Evolutionary conservation across 257 asterid genomes (phyloP).

Genomic region (Jaltomata sinuosa): DNA sequence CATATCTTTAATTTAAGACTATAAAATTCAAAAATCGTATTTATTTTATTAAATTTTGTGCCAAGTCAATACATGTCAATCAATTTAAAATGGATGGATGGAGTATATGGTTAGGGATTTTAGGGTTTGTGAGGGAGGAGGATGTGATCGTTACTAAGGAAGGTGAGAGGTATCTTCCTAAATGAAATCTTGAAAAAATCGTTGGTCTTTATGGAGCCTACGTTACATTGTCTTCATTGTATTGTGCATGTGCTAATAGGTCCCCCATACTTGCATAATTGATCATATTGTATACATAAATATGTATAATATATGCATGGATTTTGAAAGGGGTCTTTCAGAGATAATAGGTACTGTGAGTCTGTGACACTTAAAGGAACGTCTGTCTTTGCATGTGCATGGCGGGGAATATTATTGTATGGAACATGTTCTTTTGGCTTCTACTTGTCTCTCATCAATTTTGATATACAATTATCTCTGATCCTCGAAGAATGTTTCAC

Average conservation of each 20-base stretch:
- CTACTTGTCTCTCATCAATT: background rate
- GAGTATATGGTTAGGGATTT: background rate
- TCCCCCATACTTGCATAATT: background rate
- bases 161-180: background rate
- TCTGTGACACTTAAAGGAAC: background rate
- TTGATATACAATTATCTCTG: background rate
- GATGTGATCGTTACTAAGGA: background rate
- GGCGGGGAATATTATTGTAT: background rate
- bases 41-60: too few species aligned
- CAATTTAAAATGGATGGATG: too few species aligned
- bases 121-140: background rate
- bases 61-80: too few species aligned
- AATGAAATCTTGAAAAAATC: background rate
- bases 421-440: background rate
- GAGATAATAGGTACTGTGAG: background rate
- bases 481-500: background rate
- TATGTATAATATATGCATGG: background rate
- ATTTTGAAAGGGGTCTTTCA: background rate
- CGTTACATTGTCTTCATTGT: background rate
- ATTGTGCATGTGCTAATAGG: background rate
- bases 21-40: too few species aligned
- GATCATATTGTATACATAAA: background rate
- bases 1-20: too few species aligned
- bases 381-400: background rate
- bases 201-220: background rate